These are phyloP conservation scores for Botrytis byssoidea DNA, from an alignment of 2,329 filamentous ascomycete genomes.

Conservation along the genomic window DNA sequence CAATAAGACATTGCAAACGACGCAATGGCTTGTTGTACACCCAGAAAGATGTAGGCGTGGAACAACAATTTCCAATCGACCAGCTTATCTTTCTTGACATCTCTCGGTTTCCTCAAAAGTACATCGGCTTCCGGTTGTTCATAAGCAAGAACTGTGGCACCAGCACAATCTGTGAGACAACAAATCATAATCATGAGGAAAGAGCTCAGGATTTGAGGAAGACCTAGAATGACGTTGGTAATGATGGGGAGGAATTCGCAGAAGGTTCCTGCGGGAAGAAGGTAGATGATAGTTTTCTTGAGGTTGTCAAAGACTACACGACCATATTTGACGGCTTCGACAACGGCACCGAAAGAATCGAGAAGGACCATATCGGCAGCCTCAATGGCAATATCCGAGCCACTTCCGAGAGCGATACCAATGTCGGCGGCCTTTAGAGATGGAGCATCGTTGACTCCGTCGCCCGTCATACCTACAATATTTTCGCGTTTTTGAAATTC, in stretches of 20 bases:
- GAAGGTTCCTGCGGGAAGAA: constrained; percentile 58
- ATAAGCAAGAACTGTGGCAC: constrained; percentile 70
- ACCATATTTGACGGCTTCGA: constrained; percentile 70
- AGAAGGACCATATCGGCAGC: constrained; percentile 62
- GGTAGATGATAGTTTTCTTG: constrained; percentile 64
- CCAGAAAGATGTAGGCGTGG: constrained; percentile 69
- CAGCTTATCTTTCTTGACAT: constrained; percentile 66
- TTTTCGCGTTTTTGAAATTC: constrained; percentile 51
- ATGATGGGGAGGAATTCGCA: constrained; percentile 59
- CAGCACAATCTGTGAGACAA: constrained; percentile 73
- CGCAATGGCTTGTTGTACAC: constrained; percentile 57
- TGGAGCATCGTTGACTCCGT: constrained; percentile 51
- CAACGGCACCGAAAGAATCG: constrained; percentile 69
- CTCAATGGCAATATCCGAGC: constrained; percentile 61
- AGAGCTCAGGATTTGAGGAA: constrained; percentile 57
- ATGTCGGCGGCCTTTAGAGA: constrained; percentile 64
- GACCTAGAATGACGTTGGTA: constrained; percentile 57
- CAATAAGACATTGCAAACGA: constrained; percentile 65
- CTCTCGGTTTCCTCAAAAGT: constrained; percentile 64
- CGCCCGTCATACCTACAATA: constrained; percentile 53
- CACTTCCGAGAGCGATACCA: constrained; percentile 57
- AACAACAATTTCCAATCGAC: constrained; percentile 71
- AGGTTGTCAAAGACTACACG: constrained; percentile 78
- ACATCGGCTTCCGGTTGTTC: constrained; percentile 75
- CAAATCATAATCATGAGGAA: constrained; percentile 50